phyloP scores from a whole-genome alignment of 495 filamentous ascomycete species.

The Talaromyces stipitatus region DNA sequence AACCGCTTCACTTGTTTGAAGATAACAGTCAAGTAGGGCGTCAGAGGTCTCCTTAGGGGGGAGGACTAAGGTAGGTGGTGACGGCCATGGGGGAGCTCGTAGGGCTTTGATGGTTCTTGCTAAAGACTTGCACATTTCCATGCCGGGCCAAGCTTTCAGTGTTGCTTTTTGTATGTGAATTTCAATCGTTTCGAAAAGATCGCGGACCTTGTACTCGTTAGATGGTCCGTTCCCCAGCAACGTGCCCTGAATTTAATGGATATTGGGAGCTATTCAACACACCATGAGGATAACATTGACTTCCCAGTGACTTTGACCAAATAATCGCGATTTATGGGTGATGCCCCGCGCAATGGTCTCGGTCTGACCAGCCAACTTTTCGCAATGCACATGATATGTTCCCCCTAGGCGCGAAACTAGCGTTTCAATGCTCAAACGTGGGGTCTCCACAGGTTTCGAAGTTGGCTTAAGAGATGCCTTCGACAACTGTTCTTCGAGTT shows the following conservation, averaged over 20 bases:
- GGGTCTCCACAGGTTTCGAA: constrained; percentile 7
- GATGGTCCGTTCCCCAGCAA: not conserved
- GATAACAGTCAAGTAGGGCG: constrained; percentile 27
- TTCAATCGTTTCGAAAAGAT: constrained; percentile 30
- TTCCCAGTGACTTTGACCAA: constrained; percentile 50
- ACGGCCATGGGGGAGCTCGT: constrained; percentile 33
- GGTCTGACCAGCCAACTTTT: constrained; percentile 14
- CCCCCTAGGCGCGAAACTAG: constrained; percentile 16
- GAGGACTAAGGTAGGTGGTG: constrained; percentile 20
- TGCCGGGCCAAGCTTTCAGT: constrained; percentile 19
- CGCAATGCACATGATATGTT: constrained; percentile 20
- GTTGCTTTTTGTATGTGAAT: constrained; percentile 28
- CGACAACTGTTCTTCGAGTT: constrained; percentile 40
- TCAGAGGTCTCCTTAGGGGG: constrained; percentile 40
- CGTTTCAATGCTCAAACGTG: constrained; percentile 20
- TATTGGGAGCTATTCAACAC: constrained; percentile 12
- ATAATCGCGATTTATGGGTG: constrained; percentile 45
- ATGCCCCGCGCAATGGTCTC: constrained; percentile 28
- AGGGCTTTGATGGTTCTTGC: constrained; percentile 37
- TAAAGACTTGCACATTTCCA: constrained; percentile 40
- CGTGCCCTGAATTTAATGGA: too few species aligned
- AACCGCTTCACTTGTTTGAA: constrained; percentile 35
- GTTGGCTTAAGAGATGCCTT: constrained; percentile 8
- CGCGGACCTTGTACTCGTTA: constrained; percentile 25
- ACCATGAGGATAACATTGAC: constrained; percentile 32